Evolutionary conservation across 163 green algal genomes (phyloP).

Genomic region (Scenedesmus sp.): DNA sequence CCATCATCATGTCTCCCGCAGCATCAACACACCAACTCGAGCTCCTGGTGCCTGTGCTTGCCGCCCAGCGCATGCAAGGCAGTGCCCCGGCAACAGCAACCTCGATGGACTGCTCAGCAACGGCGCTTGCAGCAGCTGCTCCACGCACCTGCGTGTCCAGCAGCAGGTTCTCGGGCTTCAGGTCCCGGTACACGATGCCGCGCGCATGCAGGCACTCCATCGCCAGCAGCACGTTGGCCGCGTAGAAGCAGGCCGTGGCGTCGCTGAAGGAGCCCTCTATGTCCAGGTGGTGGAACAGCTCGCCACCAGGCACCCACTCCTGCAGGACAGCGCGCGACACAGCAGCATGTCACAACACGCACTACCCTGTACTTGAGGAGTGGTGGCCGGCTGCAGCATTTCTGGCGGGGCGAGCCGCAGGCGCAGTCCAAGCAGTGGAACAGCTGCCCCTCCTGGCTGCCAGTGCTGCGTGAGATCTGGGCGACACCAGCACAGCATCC

Average conservation of each 20-base stretch:
- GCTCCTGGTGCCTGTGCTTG: background rate
- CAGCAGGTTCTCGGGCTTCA: conserved; percentile 91
- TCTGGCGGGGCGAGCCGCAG: no score
- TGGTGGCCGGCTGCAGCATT: no score
- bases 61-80: background rate
- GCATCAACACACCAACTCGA: no score
- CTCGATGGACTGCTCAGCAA: background rate
- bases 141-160: conserved; percentile 62
- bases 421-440: conserved; percentile 84
- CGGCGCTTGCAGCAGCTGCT: background rate
- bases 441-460: conserved; percentile 85
- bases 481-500: no score
- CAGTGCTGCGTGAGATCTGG: conserved; percentile 65
- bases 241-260: conserved; percentile 79
- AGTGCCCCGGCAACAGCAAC: background rate
- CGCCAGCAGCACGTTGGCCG: conserved; percentile 80
- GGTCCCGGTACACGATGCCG: conserved; percentile 83
- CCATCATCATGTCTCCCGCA: no score
- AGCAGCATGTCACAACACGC: background rate
- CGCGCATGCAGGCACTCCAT: conserved; percentile 81
- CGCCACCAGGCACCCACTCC: conserved; percentile 83
- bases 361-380: background rate
- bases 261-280: conserved; percentile 81
- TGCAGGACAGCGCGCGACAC: conserved; percentile 34
- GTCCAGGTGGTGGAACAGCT: conserved; percentile 88